Conservation (phyloP, 208 protist genomes). For the Trypanosoma cruzi region DNA sequence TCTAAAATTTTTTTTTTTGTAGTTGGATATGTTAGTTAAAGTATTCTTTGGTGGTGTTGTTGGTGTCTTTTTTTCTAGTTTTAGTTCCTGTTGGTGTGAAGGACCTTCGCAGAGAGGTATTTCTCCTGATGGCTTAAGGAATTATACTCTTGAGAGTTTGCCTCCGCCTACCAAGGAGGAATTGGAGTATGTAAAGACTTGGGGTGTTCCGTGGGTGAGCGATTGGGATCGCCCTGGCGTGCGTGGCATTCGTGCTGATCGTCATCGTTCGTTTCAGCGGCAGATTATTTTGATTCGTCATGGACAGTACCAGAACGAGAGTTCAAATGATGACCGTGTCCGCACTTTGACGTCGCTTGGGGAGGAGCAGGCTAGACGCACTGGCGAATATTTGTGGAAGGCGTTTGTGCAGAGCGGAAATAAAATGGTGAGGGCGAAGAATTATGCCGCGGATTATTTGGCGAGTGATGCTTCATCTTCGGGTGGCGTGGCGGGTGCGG, state of each 20-base stretch:
- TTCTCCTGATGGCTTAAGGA: conserved; percentile 35
- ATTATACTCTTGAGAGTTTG: conserved; percentile 29
- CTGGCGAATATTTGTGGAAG: conserved; percentile 55
- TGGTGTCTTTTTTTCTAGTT: conserved; percentile 6
- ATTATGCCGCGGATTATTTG: neutral
- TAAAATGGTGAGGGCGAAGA: neutral
- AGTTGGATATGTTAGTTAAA: conserved; percentile 3
- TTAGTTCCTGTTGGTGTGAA: conserved; percentile 14
- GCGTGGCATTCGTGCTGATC: conserved; percentile 15
- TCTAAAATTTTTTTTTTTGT: conserved; percentile 16
- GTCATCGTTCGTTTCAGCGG: conserved; percentile 24
- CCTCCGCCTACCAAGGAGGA: conserved; percentile 34
- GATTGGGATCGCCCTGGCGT: conserved; percentile 61
- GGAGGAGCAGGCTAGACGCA: conserved; percentile 53
- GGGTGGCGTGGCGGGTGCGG: neutral
- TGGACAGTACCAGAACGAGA: conserved; percentile 78
- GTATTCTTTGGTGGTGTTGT: conserved; percentile 11
- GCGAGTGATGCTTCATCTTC: neutral
- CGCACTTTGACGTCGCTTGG: conserved; percentile 58
- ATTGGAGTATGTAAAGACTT: conserved; percentile 53
- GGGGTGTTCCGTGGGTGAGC: conserved; percentile 61
- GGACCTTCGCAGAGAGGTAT: conserved; percentile 2
- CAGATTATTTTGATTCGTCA: conserved; percentile 85
- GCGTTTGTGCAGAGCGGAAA: conserved; percentile 27
- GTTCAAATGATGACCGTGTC: conserved; percentile 36